Base-by-base conservation (phyloP, 345 rosid species). In the Hibiscus mutabilis region DNA sequence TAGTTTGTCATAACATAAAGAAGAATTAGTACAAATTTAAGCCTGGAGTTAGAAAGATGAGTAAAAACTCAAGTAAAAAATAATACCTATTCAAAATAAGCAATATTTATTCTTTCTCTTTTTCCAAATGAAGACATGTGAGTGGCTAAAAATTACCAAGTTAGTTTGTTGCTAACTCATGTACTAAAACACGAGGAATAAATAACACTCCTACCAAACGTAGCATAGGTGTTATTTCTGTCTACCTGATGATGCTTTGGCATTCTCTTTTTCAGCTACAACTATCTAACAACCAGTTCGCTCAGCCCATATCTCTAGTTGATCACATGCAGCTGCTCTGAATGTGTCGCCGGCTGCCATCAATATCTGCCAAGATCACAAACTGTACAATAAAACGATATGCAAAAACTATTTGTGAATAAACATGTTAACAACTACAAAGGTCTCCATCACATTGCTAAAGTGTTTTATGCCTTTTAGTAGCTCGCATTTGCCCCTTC, bases 311-410 rank as follows among this genome's bases (percentile, higher is more conserved):
- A 95, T 90, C 84, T 94, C 97, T 59, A 95, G 84, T 81, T 91
- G 97, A 79, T 95, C 97, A 76, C 91, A 90, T 60, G 97, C 91
- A 75, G 99, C 99, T 75, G 99, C 97, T 79, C 99, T 89, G 80
- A 90, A 95, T 55, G 99, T 95, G 81, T 95, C 99, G 19, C 99
- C 99, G 71, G 99, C 99, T 35, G 97, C 99, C 87, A 91, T 79
- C 76, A 95, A 81, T 80, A 92, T 83, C 99, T 91, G 82, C 70
- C 61, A 82, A 74, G 77, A 67, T 73, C 75, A 75, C 79, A 77
- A 74, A 44, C 21, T 72, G 75, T 72, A 56, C 85, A 80, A 53
- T 31, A 60, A 47, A 13, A 56, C 21, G 14, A 70, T 6, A 72
- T 16, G 58, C 75, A 33, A 27, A 60, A 70, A 46, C 66, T 57